These are phyloP conservation scores for Pseudopithomyces chartarum DNA, from an alignment of 2,329 filamentous ascomycete genomes.

Conservation along the genomic window DNA sequence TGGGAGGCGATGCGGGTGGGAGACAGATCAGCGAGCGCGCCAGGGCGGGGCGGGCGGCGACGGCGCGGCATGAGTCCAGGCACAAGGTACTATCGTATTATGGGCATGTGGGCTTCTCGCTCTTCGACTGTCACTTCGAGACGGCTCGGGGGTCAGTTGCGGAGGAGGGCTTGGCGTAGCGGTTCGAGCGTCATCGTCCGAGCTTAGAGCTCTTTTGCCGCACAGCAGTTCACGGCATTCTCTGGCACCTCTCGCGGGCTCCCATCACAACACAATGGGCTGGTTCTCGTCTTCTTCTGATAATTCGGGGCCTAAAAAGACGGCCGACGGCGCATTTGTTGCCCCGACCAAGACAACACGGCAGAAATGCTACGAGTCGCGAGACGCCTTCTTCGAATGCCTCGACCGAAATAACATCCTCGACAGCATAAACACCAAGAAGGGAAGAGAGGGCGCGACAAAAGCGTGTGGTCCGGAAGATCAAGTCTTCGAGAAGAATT, in stretches of 20 bases:
- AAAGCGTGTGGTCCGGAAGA: conserved; percentile 66
- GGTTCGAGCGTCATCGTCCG: background rate
- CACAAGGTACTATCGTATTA: background rate
- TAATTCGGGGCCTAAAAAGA: conserved; percentile 47
- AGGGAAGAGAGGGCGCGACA: conserved; percentile 53
- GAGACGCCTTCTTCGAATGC: conserved; percentile 87
- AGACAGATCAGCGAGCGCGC: conserved; percentile 69
- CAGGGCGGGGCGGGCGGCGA: conserved; percentile 67
- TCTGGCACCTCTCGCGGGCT: conserved; percentile 9
- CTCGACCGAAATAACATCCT: conserved; percentile 81
- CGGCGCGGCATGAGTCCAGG: conserved; percentile 56
- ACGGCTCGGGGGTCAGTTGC: conserved; percentile 19
- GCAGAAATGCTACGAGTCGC: conserved; percentile 83
- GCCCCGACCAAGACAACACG: conserved; percentile 87
- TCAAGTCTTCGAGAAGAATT: conserved; percentile 78
- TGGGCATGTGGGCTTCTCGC: conserved; percentile 1
- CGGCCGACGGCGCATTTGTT: conserved; percentile 62
- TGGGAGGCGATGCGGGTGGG: conserved; percentile 70
- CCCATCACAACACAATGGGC: conserved; percentile 51
- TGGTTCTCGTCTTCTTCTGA: conserved; percentile 55
- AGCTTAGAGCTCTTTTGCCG: conserved; percentile 1
- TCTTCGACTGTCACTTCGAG: background rate
- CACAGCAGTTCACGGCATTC: background rate
- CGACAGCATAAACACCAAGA: conserved; percentile 68
- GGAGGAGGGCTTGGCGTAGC: conserved; percentile 5